Conservation (phyloP, 306 rosid species). For the Prunus fruticosa region DNA sequence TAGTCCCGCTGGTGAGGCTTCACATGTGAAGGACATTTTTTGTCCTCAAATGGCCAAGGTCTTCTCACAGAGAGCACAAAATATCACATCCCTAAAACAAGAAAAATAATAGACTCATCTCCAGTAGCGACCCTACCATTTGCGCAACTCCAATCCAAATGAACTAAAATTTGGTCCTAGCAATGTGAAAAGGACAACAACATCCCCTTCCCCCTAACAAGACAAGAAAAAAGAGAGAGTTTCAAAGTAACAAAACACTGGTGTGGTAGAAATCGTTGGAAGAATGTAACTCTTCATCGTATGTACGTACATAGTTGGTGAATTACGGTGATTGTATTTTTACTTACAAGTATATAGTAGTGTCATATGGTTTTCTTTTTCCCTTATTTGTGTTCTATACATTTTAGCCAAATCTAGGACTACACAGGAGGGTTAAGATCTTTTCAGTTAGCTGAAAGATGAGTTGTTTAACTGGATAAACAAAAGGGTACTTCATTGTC, state of each 20-base stretch:
- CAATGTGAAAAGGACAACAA: not conserved
- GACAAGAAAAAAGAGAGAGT: not conserved
- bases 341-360: not conserved
- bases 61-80: not conserved
- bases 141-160: not conserved
- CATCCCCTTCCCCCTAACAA: not conserved
- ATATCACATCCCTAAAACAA: not conserved
- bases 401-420: not conserved
- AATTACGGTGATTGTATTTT: not conserved
- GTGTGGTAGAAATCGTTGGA: not conserved
- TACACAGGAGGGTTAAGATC: not conserved
- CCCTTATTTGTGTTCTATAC: not conserved
- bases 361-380: not conserved
- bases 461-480: not conserved
- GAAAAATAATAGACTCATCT: not conserved
- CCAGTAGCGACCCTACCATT: not conserved
- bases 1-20: not conserved
- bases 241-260: not conserved
- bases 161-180: not conserved
- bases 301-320: not conserved
- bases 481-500: constrained; percentile 6
- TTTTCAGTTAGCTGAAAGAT: not conserved
- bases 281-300: not conserved
- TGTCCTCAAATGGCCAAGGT: not conserved
- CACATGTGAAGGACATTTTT: not conserved